These are phyloP conservation scores for Juncus effusus DNA, from an alignment of 176 grass and related monocot species.

Conservation along the genomic window DNA sequence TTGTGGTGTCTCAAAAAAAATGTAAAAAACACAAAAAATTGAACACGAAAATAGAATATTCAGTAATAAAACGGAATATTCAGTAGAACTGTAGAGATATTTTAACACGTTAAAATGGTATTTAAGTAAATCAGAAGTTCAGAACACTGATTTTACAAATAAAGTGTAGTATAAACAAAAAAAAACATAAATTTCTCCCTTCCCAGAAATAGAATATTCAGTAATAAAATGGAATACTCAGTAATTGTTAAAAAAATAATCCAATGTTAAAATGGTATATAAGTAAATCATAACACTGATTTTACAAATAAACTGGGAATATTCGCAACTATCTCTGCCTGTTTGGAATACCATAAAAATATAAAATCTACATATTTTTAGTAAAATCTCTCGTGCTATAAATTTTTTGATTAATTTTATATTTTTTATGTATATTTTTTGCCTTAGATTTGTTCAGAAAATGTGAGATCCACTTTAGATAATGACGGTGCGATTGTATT, in stretches of 20 bases:
- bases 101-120: not conserved
- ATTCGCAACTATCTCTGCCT: too few species aligned
- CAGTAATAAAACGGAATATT: not conserved
- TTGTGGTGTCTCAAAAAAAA: slow-evolving; percentile 79
- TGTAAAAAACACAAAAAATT: slow-evolving; percentile 21
- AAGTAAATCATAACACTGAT: slow-evolving; percentile 2
- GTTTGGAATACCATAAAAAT: too few species aligned
- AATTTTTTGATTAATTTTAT: slow-evolving; percentile 25
- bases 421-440: slow-evolving; percentile 22
- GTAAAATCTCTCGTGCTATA: slow-evolving; percentile 4
- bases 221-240: slow-evolving; percentile 5
- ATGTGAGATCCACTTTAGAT: slow-evolving; percentile 55
- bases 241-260: not conserved
- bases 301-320: not conserved
- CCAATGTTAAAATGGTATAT: not conserved
- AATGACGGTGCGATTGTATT: slow-evolving; percentile 61
- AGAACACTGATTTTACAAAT: slow-evolving; percentile 2
- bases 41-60: not conserved
- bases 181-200: slow-evolving; percentile 5
- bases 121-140: not conserved
- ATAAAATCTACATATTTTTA: too few species aligned
- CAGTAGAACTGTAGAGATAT: not conserved
- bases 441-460: slow-evolving; percentile 61
- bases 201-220: slow-evolving; percentile 8
- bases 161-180: not conserved